A percentile compares a stretch with the other conserved stretches of the same genome.
phyloP scores from a whole-genome alignment of 1,284 basidiomycete genomes.

The Leccinum pachyderme region DNA sequence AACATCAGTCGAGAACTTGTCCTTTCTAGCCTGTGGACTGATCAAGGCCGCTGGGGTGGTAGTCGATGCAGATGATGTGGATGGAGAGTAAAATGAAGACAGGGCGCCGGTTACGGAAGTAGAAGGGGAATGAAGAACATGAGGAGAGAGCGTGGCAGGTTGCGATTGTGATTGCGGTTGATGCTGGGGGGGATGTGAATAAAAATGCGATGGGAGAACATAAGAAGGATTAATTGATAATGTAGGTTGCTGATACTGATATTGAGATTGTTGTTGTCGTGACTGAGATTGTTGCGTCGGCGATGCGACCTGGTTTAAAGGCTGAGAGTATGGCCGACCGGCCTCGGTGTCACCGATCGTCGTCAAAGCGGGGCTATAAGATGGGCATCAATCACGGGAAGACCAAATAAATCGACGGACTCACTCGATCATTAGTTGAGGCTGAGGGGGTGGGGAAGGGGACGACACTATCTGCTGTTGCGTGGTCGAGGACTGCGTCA shows the following conservation, averaged over 20 bases:
- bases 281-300: constrained; percentile 34
- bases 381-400: constrained; percentile 13
- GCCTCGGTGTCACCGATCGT: constrained; percentile 42
- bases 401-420: constrained; percentile 21
- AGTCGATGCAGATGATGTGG: constrained; percentile 28
- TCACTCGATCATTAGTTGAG: constrained; percentile 54
- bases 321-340: constrained; percentile 36
- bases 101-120: constrained; percentile 37
- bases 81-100: constrained; percentile 38
- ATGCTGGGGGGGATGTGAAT: constrained; percentile 33
- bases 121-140: constrained; percentile 57
- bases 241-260: constrained; percentile 38
- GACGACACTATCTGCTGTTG: constrained; percentile 36
- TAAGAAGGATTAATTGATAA: constrained; percentile 41
- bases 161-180: constrained; percentile 38
- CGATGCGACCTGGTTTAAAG: constrained; percentile 25
- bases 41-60: constrained; percentile 24
- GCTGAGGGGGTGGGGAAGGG: constrained; percentile 27
- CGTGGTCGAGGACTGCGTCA: constrained; percentile 29
- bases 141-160: constrained; percentile 66
- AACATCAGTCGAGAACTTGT: constrained; percentile 48
- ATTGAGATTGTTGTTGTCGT: constrained; percentile 39
- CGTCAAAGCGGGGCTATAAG: constrained; percentile 49
- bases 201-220: constrained; percentile 41
- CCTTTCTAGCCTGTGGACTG: constrained; percentile 43